A percentile compares a stretch with the other conserved stretches of the same genome.
Conservation (phyloP, 345 rosid genomes). For the Kandelia obovata region DNA sequence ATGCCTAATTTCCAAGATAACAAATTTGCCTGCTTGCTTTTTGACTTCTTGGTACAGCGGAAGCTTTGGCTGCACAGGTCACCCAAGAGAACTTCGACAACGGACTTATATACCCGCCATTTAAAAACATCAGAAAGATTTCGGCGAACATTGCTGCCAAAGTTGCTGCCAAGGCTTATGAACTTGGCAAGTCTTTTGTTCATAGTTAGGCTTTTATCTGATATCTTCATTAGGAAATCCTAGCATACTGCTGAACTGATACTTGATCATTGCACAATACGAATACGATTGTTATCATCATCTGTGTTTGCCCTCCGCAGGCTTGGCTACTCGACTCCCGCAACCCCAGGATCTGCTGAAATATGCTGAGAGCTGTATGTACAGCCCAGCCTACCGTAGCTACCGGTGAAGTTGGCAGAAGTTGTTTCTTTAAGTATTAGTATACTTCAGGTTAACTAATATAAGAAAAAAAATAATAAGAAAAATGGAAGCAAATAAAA, state of each 20-base stretch:
- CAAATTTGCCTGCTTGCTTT: slow-evolving; percentile 2
- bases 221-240: not conserved
- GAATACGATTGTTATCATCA: not conserved
- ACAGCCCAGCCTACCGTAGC: not conserved
- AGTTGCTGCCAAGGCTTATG: slow-evolving; percentile 89
- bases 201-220: not conserved
- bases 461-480: not conserved
- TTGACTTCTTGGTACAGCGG: slow-evolving; percentile 44
- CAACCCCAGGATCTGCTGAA: not conserved
- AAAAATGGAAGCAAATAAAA: too few species aligned
- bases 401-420: not conserved
- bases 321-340: not conserved
- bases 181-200: slow-evolving; percentile 57
- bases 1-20: not conserved
- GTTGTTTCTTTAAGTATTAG: not conserved
- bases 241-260: not conserved
- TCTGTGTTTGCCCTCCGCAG: slow-evolving; percentile 3
- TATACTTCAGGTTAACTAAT: not conserved
- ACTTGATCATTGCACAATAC: not conserved
- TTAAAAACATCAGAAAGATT: slow-evolving; percentile 78
- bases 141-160: slow-evolving; percentile 86
- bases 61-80: slow-evolving; percentile 81
- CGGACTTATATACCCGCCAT: slow-evolving; percentile 86
- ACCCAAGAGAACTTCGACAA: slow-evolving; percentile 70
- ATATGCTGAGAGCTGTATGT: not conserved